Percentiles rank a stretch among this genome's conserved stretches.
These are phyloP conservation scores for Citrus maxima DNA, from an alignment of 345 rosid genomes.

Conservation along the genomic window DNA sequence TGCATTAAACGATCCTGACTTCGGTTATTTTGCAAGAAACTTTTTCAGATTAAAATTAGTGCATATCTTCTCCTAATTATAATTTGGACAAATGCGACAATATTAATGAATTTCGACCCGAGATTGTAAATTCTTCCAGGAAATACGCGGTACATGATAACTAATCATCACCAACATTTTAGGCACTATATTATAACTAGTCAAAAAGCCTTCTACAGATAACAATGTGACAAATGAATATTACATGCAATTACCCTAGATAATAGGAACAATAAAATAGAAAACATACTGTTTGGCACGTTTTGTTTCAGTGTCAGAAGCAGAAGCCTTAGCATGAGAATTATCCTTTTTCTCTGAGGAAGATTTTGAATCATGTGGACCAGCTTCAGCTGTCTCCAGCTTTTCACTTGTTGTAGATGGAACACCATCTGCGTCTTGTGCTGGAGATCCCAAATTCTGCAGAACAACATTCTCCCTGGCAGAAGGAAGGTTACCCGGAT, in stretches of 20 bases:
- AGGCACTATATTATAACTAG: background rate
- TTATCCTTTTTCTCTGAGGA: conserved; percentile 56
- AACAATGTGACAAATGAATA: background rate
- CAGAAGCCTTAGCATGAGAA: conserved; percentile 39
- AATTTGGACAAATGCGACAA: background rate
- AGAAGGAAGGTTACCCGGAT: conserved; percentile 45
- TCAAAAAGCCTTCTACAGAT: background rate
- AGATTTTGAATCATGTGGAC: conserved; percentile 45
- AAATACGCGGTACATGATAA: background rate
- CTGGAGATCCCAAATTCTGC: conserved; percentile 47
- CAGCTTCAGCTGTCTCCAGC: conserved; percentile 53
- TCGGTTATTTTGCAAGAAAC: background rate
- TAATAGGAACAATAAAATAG: conserved; percentile 10
- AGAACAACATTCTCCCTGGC: conserved; percentile 44
- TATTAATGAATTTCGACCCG: background rate
- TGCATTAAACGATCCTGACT: background rate
- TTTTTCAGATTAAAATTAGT: background rate
- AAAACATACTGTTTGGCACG: conserved; percentile 88
- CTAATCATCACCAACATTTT: background rate
- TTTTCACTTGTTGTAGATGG: conserved; percentile 43
- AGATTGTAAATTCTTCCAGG: background rate
- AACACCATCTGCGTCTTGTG: conserved; percentile 51
- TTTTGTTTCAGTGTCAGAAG: conserved; percentile 64
- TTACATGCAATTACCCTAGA: background rate
- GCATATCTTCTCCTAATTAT: background rate